A percentile compares a stretch with the other conserved stretches of the same genome.
Conservation (phyloP, 148 eudicot genomes). For the Amaranthus palmeri region DNA sequence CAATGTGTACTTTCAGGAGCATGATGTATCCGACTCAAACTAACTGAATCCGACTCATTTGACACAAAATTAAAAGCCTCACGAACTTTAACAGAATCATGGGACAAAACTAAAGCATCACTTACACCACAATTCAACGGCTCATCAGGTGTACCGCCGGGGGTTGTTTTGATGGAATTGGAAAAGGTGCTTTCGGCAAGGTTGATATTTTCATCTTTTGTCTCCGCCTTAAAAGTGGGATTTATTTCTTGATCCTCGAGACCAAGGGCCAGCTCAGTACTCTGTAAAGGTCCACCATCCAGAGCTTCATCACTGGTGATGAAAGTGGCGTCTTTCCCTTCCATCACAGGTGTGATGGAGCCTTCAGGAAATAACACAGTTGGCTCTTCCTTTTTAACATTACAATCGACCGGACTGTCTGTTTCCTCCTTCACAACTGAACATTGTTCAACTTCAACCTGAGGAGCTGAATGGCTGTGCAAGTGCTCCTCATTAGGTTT, state of each 20-base stretch:
- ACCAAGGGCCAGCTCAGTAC: conserved; percentile 11
- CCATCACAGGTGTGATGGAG: neutral
- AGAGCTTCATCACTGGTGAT: neutral
- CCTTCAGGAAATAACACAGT: conserved; percentile 1
- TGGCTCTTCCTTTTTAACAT: conserved; percentile 14
- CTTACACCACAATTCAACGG: conserved; percentile 42
- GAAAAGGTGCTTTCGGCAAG: conserved; percentile 9
- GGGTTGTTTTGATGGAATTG: conserved; percentile 15
- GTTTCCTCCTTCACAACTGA: neutral
- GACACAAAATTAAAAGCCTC: conserved; percentile 70
- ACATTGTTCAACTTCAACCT: conserved; percentile 5
- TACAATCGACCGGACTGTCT: conserved; percentile 3
- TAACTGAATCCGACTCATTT: conserved; percentile 67
- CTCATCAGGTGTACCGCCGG: conserved; percentile 20
- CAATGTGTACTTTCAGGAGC: conserved; percentile 90
- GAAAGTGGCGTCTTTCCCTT: conserved; percentile 8
- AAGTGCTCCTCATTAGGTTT: conserved; percentile 10
- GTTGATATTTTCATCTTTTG: conserved; percentile 15
- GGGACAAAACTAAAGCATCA: conserved; percentile 43
- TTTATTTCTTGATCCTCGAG: conserved; percentile 8
- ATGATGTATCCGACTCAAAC: conserved; percentile 95
- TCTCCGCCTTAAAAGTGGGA: neutral
- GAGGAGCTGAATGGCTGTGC: conserved; percentile 7
- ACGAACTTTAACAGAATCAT: conserved; percentile 57
- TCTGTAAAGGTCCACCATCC: neutral